Conservation (phyloP, 768 basidiomycete species). For the Leucosporidium yakuticum region DNA sequence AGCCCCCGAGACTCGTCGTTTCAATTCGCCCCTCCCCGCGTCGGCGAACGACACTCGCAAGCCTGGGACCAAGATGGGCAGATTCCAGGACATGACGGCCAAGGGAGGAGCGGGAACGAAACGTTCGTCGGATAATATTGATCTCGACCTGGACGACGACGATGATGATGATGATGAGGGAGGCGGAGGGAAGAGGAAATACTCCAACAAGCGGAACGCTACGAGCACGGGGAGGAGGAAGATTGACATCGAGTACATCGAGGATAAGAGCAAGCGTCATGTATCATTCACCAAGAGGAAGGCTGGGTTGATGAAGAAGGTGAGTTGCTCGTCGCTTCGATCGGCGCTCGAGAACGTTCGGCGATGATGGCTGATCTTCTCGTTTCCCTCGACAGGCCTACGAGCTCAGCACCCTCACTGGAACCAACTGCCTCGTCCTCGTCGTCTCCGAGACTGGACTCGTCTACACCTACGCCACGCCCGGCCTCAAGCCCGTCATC, state of each 20-base stretch:
- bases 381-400: constrained; percentile 13
- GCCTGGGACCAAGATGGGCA: no score
- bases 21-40: no score
- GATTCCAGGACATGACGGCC: no score
- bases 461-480: constrained; percentile 32
- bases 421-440: constrained; percentile 28
- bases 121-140: background rate
- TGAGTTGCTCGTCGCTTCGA: background rate
- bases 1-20: no score
- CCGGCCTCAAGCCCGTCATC: constrained; percentile 19
- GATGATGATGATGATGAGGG: background rate
- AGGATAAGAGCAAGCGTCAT: constrained; percentile 28
- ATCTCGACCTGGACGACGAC: background rate
- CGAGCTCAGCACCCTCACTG: constrained; percentile 35
- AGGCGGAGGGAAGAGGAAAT: constrained; percentile 7
- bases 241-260: constrained; percentile 29
- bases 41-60: no score
- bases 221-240: constrained; percentile 28
- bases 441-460: constrained; percentile 30
- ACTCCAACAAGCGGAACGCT: constrained; percentile 30
- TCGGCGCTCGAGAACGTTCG: background rate
- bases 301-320: constrained; percentile 37
- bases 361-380: background rate
- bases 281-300: constrained; percentile 36
- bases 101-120: no score